Evolutionary conservation across 1,284 basidiomycete species (phyloP).

Genomic region (Tylopilus microsporus): DNA sequence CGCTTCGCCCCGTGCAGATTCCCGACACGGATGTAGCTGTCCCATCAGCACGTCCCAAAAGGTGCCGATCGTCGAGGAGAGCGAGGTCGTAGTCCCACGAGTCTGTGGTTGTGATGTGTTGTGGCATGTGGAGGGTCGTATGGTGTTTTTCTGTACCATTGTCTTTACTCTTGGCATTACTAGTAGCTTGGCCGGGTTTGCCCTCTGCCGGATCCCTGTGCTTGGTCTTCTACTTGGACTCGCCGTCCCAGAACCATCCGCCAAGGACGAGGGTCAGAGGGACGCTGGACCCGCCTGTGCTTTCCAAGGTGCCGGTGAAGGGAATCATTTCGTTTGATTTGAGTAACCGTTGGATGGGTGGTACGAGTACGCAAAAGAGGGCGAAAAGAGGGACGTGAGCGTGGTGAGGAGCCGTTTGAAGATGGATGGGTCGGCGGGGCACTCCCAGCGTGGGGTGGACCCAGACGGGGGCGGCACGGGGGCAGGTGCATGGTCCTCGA

Average conservation of each 20-base stretch:
- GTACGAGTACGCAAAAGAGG: constrained; percentile 76
- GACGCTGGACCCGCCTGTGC: not conserved
- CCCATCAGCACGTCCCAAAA: constrained; percentile 41
- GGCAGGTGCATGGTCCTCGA: constrained; percentile 2
- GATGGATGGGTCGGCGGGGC: not conserved
- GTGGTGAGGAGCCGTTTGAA: not conserved
- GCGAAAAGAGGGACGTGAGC: constrained; percentile 41
- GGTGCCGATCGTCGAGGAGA: constrained; percentile 39
- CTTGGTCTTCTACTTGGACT: not conserved
- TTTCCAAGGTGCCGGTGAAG: constrained; percentile 46
- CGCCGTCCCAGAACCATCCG: not conserved
- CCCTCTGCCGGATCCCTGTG: not conserved
- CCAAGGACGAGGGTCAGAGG: not conserved
- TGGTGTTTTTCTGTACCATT: constrained; percentile 6
- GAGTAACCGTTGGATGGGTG: constrained; percentile 68
- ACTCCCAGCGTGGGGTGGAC: constrained; percentile 6
- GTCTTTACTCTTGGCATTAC: not conserved
- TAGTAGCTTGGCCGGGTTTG: not conserved
- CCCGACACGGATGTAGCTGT: not conserved
- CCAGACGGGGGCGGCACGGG: not conserved
- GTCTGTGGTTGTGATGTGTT: not conserved
- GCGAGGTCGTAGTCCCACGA: constrained; percentile 15
- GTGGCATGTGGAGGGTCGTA: too few species aligned
- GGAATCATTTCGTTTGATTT: constrained; percentile 56
- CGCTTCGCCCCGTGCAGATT: too few species aligned